Evolutionary conservation across 2,329 filamentous ascomycete genomes (phyloP), one percentile per base, ranked within the genome.

Genomic region (Orbilia ellipsospora): DNA sequence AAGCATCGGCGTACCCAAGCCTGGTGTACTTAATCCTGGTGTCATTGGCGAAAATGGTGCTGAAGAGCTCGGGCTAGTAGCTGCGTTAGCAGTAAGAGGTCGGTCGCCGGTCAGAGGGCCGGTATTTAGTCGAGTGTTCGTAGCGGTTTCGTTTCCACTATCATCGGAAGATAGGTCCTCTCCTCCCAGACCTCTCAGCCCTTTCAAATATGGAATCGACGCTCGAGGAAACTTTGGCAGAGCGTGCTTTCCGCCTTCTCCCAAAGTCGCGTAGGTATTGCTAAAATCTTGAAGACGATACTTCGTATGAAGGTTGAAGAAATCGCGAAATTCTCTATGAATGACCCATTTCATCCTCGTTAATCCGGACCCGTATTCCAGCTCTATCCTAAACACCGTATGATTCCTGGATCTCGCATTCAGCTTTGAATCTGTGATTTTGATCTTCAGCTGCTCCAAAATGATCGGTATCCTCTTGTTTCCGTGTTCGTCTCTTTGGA

Each of bases 331-430:
- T 8, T 92, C 94, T 64, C 95, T 88, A 80, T 93, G 90, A 72
- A 99, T 92, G 16, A 92, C 90, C 95, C 95, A 99, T 81, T 92
- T 92, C 96, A 99, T 98, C 69, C 95, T 88, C 65, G 94, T 97
- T 67, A 95, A 88, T 0, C 95, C 96, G 81, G 92, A 98, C 13
- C 95, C 95, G 81, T 99, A 99, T 81, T 99, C 95, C 15, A 99
- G 85, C 79, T 97, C 93, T 67, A 99, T 94, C 52, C 90, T 90
- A 82, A 98, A 97, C 7, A 95, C 87, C 80, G 92, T 89, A 82
- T 98, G 95, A 31, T 94, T 84, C 77, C 89, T 86, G 77, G 87
- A 84, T 48, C 79, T 64, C 79, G 80, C 77, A 8, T 78, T 77
- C 23, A 78, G 62, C 82, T 83, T 78, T 80, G 93, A 96, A 80